Evolutionary conservation across 129 eudicot species (phyloP), one percentile per base, ranked within the genome.

Genomic region (Saussurea involucrata): DNA sequence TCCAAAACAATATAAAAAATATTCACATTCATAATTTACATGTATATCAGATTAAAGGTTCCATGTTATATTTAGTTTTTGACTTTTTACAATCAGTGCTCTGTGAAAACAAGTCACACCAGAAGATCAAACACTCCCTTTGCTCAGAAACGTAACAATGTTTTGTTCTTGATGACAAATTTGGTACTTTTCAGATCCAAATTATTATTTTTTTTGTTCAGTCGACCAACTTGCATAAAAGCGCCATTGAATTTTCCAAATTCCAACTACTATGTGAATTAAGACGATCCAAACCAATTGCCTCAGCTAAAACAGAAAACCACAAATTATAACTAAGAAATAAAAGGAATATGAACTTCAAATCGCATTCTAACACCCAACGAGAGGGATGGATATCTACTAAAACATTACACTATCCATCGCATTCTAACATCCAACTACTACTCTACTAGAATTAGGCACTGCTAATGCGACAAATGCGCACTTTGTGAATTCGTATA

Each of bases 371-470:
- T 24, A 8, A 66, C 20, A 29, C 18, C 5, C 49, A 76, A 64
- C 28, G 63, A 75, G 71, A 63, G 63, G 79, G 72, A 75, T 37
- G 79, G 72, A 75, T 37, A 24, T 42, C 69, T 74, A 61, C 24
- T 61, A 5, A 17, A 75, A 24, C 64, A 29, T 75, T 64, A 27
- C 18, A n/a, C 21, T 66, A 44, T 65, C 32, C 9, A 4, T 76
- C 28, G 17, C 8, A 27, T 20, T 66, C 63, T 28, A 15, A 11
- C 63, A 76, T 65, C 49, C 63, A 64, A 25, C 71, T 24, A 25
- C 20, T 63, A 40, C 18, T 36, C 72, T 63, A 17, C 40, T 18
- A 27, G 49, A 76, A 9, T 8, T 27, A 75, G 9, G 6, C 49
- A 66, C 29, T 6, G 2, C 49, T 24, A 9, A 66, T 29, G 31